A percentile compares a stretch with the other conserved stretches of the same genome.
These are phyloP conservation scores for Quercus mongolica DNA, from an alignment of 306 rosid species.

Conservation along the genomic window DNA sequence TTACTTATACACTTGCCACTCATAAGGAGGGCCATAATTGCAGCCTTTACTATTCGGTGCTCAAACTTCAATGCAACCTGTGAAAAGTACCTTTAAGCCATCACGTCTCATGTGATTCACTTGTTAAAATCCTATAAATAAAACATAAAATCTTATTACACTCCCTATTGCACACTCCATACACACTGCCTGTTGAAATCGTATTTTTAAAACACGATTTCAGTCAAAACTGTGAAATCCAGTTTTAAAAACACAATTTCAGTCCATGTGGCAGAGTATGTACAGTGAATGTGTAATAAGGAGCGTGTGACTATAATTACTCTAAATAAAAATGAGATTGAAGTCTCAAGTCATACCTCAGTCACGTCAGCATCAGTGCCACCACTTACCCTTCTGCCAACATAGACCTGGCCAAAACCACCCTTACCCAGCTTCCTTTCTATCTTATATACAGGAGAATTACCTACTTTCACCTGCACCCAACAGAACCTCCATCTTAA, in stretches of 20 bases:
- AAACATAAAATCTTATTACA: background rate
- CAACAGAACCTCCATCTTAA: slow-evolving; percentile 8
- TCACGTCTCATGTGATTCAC: slow-evolving; percentile 10
- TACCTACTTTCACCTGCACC: slow-evolving; percentile 83
- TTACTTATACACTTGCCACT: slow-evolving; percentile 92
- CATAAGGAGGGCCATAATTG: slow-evolving; percentile 94
- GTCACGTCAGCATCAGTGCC: slow-evolving; percentile 80
- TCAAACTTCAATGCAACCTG: slow-evolving; percentile 92
- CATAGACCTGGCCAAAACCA: slow-evolving; percentile 95
- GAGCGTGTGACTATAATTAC: no score
- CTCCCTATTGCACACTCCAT: no score
- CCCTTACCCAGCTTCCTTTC: slow-evolving; percentile 96
- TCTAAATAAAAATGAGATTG: slow-evolving; percentile 11
- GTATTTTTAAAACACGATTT: no score
- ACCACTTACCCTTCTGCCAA: slow-evolving; percentile 79
- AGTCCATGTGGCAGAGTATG: no score
- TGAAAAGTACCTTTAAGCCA: slow-evolving; percentile 18
- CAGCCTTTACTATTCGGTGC: slow-evolving; percentile 93
- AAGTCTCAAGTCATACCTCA: slow-evolving; percentile 51
- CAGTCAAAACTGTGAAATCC: no score
- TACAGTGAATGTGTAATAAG: no score
- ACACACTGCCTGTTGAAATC: no score
- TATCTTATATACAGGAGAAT: slow-evolving; percentile 79
- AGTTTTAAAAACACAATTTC: no score
- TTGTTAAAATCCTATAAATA: background rate